Evolutionary conservation across 352 stramenopile species (phyloP), one percentile per base, ranked within the genome.

Genomic region (Phytophthora crassamura): DNA sequence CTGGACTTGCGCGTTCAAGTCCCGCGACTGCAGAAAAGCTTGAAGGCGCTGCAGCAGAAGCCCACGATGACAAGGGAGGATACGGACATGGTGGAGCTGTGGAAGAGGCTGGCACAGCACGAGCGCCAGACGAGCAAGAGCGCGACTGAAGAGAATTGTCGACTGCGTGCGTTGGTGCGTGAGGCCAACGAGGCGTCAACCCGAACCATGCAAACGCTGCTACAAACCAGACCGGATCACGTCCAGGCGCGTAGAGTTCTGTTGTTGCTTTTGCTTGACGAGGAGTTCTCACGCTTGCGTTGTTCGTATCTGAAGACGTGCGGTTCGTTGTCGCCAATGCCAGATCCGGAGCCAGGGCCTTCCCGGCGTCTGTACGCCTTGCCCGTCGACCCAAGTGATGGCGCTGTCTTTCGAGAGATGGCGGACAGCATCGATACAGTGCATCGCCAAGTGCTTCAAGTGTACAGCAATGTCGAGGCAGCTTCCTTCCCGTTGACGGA

Each of bases 391-490:
- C 36, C 35, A 10, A 46, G 36, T 15, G 75, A 81, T 32, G 46
- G 41, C 2, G 49, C 48, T 16, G 45, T 77, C 15, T 71, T 78
- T 48, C 61, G 50, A 30, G 54, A 72, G 14, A 49, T 81, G 47
- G 18, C 59, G 5, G 41, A 33, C 0, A 72, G 56, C 28, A 55
- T 84, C 15, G 69, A 81, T 25, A 25, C 51, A 14, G 67, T 75
- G n/a, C 69, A 79, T 46, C 52, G 43, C 7, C 66, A 84, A 51
- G 67, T 84, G 18, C 62, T 82, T 47, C 42, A 50, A 25, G 63
- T 77, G 5, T 77, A 25, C 22, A 25, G 22, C 22, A 25, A 25
- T 25, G 22, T 25, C 22, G 22, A 25, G 22, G 22, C 22, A 25
- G 22, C 22, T 25, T 25, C 22, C 7, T 28, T 67, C 18, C 50